These are phyloP conservation scores for Rubus parviflorus DNA, from an alignment of 306 rosid species.

Conservation along the genomic window DNA sequence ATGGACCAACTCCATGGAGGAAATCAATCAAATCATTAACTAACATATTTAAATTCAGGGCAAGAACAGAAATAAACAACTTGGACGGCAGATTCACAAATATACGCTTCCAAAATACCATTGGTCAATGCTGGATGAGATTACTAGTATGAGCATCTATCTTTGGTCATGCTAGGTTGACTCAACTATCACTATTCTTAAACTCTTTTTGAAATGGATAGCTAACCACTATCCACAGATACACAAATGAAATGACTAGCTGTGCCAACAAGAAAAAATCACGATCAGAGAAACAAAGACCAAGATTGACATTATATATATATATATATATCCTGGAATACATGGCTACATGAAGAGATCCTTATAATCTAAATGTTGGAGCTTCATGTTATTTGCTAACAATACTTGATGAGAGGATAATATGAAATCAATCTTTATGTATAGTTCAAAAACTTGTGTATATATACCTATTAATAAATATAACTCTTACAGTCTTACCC, in stretches of 20 bases:
- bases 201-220: background rate
- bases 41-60: background rate
- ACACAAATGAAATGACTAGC: background rate
- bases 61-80: background rate
- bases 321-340: background rate
- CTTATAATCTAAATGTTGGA: background rate
- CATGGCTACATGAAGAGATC: background rate
- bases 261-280: background rate
- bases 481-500: conserved; percentile 58
- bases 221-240: background rate
- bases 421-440: background rate
- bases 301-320: background rate
- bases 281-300: background rate
- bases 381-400: background rate
- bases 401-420: background rate
- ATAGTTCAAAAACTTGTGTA: background rate
- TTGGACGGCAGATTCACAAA: background rate
- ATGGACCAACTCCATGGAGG: background rate
- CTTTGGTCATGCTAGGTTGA: background rate
- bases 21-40: background rate
- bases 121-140: background rate
- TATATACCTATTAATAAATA: conserved; percentile 16
- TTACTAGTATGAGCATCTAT: background rate
- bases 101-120: background rate
- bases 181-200: background rate